Evolutionary conservation across 2,329 filamentous ascomycete species (phyloP), one percentile per base, ranked within the genome.

Genomic region (Zasmidium angulare): DNA sequence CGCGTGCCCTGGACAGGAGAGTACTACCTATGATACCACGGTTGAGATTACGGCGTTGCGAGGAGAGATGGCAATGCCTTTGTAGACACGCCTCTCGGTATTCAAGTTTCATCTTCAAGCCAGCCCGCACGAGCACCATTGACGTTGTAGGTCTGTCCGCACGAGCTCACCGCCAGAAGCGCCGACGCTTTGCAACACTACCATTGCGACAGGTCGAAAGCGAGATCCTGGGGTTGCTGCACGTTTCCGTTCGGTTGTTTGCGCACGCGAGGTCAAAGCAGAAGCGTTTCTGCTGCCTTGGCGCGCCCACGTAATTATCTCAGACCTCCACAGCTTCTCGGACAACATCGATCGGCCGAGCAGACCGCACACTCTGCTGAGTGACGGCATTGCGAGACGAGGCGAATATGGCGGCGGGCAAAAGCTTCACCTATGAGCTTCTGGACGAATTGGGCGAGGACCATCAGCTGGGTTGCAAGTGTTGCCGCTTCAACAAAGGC

Each of bases 371-470:
- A 40, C 50, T 43, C 20, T 6, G 23, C 14, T 46, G 43, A 7
- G 36, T 43, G 36, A 7, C 3, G 36, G n/a, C 36, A 43, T 17
- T 3, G n/a, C 36, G n/a, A 14, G 20, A 26, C 40, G 23, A 36
- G 21, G 47, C 4, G 6, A 51, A 11, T 31, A 69, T 68, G 66
- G 58, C 62, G 14, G 47, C 48, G 24, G 60, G 56, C 54, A 53
- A 48, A 29, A 63, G 62, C 46, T 63, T 66, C 56, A 65, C 58
- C 11, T 70, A 68, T 56, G 60, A 67, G 29, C 43, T 60, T 14
- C 47, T 58, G 21, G 56, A 58, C n/a, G 61, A 66, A 51, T 55
- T 66, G 22, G 65, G 58, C 40, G 60, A 63, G 17, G 59, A 62
- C 10, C 59, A 62, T 20, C 40, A 46, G 4, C 51, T 62, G 17